phyloP scores from a whole-genome alignment of 208 protist genomes.

The Leishmania tarentolae region DNA sequence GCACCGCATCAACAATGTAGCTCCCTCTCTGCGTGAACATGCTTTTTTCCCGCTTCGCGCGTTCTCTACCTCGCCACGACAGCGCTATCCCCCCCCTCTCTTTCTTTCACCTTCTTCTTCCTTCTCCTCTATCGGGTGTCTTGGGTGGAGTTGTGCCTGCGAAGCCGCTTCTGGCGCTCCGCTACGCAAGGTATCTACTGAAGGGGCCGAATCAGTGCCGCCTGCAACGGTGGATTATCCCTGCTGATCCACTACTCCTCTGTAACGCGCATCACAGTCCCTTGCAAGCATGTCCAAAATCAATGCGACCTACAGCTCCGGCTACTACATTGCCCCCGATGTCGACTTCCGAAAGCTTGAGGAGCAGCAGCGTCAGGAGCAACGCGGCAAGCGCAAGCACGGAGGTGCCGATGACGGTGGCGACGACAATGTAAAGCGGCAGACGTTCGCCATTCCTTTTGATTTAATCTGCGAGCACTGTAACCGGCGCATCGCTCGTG shows the following conservation, averaged over 20 bases:
- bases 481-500: constrained; percentile 69
- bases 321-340: constrained; percentile 84
- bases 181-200: background rate
- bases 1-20: background rate
- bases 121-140: background rate
- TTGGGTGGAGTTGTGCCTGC: background rate
- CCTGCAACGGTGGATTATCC: background rate
- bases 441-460: constrained; percentile 88
- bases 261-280: background rate
- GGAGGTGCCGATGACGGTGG: constrained; percentile 17
- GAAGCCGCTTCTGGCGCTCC: background rate
- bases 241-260: background rate
- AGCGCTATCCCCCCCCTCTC: background rate
- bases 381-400: constrained; percentile 45
- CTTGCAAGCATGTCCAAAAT: constrained; percentile 75
- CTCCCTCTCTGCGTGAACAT: background rate
- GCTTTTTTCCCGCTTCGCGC: background rate
- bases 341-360: constrained; percentile 84
- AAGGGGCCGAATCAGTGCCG: background rate
- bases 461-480: constrained; percentile 76
- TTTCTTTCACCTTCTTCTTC: background rate
- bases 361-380: constrained; percentile 55
- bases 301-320: constrained; percentile 86
- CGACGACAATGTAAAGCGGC: constrained; percentile 52
- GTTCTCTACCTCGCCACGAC: background rate